Percentiles rank a stretch among this genome's conserved stretches.
Evolutionary conservation across 352 stramenopile genomes (phyloP).

Genomic region (Globisporangium megalacanthum): DNA sequence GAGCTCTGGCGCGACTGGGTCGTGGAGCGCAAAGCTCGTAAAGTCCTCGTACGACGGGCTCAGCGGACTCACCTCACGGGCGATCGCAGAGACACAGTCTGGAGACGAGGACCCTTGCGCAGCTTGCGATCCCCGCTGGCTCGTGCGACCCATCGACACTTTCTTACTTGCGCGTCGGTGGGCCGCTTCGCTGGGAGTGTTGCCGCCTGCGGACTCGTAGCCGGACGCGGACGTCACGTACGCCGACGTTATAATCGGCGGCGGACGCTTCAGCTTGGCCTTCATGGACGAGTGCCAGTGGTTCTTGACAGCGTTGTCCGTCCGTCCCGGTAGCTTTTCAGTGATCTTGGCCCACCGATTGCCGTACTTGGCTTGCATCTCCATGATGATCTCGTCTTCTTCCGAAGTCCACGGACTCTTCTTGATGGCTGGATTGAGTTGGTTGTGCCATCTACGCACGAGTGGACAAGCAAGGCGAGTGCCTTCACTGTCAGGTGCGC

Average conservation of each 20-base stretch:
- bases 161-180: slow-evolving; percentile 14
- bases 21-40: slow-evolving; percentile 10
- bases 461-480: background rate
- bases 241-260: background rate
- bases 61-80: background rate
- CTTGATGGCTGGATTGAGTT: slow-evolving; percentile 76
- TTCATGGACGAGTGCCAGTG: slow-evolving; percentile 91
- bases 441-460: slow-evolving; percentile 71
- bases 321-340: slow-evolving; percentile 90
- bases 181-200: background rate
- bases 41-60: slow-evolving; percentile 11
- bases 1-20: slow-evolving; percentile 8
- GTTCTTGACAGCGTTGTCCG: slow-evolving; percentile 98
- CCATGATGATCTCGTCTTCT: slow-evolving; percentile 83
- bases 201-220: background rate
- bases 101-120: slow-evolving; percentile 14
- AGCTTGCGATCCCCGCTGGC: slow-evolving; percentile 1
- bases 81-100: slow-evolving; percentile 11
- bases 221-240: background rate
- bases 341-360: slow-evolving; percentile 98
- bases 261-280: slow-evolving; percentile 28
- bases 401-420: slow-evolving; percentile 73
- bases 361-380: slow-evolving; percentile 81
- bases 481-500: too few species aligned
- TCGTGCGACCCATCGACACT: background rate